Conservation (phyloP, 208 protist genomes). For the Crithidia sp. region DNA sequence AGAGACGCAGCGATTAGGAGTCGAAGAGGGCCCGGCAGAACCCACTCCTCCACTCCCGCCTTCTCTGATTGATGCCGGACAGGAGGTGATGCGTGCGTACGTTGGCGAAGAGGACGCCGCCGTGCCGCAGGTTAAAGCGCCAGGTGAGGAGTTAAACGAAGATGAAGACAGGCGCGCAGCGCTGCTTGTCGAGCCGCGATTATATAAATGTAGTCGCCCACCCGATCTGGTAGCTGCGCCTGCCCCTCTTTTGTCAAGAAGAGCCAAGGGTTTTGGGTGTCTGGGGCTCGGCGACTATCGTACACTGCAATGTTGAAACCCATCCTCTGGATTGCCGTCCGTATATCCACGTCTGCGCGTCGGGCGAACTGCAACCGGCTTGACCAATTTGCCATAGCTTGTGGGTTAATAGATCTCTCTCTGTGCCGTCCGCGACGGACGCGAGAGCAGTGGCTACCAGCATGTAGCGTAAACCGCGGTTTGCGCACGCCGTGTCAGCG, state of each 20-base stretch:
- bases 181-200: not conserved
- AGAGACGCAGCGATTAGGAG: not conserved
- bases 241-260: not conserved
- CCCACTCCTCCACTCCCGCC: not conserved
- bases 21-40: not conserved
- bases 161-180: not conserved
- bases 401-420: not conserved
- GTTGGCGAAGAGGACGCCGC: not conserved
- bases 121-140: not conserved
- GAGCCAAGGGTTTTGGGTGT: not conserved
- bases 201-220: not conserved
- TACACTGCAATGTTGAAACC: not conserved
- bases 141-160: not conserved
- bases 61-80: not conserved
- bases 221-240: not conserved
- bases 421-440: not conserved
- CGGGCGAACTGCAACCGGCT: not conserved
- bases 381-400: not conserved
- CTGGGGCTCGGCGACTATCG: not conserved
- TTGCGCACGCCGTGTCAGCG: not conserved
- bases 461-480: not conserved
- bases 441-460: not conserved
- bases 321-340: not conserved
- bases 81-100: not conserved
- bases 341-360: slow-evolving; percentile 3